Conservation (phyloP, 371 early-diverging fungal species). For the Capniomyces stellatus region DNA sequence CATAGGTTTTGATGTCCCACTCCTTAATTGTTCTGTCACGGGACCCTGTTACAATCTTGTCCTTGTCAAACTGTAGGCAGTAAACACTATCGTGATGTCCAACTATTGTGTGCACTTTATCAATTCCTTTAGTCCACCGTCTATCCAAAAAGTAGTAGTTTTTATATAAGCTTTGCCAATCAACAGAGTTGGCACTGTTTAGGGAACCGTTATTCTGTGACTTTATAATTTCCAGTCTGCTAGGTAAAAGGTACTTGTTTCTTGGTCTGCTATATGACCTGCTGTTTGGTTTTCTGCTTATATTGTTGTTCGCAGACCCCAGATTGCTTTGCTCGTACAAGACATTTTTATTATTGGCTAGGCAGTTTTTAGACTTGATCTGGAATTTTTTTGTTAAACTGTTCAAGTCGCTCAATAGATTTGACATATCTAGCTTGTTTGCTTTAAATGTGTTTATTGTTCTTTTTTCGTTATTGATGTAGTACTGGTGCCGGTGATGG, state of each 20-base stretch:
- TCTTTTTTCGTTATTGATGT: not conserved
- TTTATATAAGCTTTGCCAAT: slow-evolving; percentile 39
- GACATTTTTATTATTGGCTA: too few relatives aligned
- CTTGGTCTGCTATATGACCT: slow-evolving; percentile 8
- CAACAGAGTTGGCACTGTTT: slow-evolving; percentile 7
- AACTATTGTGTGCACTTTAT: slow-evolving; percentile 26
- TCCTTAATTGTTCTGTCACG: slow-evolving; percentile 76
- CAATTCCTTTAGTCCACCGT: slow-evolving; percentile 30
- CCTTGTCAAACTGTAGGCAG: slow-evolving; percentile 73
- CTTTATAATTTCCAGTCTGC: not conserved
- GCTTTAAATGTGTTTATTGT: not conserved
- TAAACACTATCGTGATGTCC: slow-evolving; percentile 89
- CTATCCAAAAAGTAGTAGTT: slow-evolving; percentile 30
- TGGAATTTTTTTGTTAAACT: not conserved
- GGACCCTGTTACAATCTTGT: slow-evolving; percentile 76
- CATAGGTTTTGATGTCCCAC: slow-evolving; percentile 54
- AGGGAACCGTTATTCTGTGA: not conserved
- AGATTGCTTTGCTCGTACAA: not conserved
- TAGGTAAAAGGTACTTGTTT: not conserved
- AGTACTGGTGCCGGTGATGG: not conserved
- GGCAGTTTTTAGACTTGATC: not conserved
- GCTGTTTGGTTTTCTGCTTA: slow-evolving; percentile 1
- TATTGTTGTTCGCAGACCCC: not conserved
- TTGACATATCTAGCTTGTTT: not conserved
- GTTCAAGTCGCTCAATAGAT: not conserved